phyloP scores from a whole-genome alignment of 129 eudicot genomes.

The Tagetes erecta region DNA sequence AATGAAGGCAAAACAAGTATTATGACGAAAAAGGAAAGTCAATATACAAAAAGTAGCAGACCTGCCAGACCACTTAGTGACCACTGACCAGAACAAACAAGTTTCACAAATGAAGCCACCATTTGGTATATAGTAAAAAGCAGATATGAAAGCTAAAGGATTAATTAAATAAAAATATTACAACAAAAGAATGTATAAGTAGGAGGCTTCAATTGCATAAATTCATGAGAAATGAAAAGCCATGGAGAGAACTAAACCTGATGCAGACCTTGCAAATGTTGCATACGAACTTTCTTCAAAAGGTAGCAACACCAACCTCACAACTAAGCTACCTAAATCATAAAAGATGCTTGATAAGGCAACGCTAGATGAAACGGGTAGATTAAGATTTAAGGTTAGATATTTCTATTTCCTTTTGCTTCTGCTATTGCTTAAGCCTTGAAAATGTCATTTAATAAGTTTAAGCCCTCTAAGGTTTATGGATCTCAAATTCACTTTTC shows the following conservation, averaged over 20 bases:
- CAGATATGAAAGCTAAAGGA: neutral
- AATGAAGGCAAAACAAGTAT: neutral
- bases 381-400: slow-evolving; percentile 2
- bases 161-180: neutral
- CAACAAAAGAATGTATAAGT: neutral
- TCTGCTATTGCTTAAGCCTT: neutral
- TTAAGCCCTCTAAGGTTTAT: slow-evolving; percentile 4
- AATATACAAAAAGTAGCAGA: slow-evolving; percentile 1
- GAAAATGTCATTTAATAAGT: neutral
- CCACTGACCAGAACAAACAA: neutral
- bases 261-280: slow-evolving; percentile 96
- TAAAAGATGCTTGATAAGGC: slow-evolving; percentile 26
- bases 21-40: neutral
- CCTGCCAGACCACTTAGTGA: neutral
- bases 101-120: neutral
- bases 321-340: slow-evolving; percentile 93
- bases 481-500: slow-evolving; percentile 8
- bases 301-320: slow-evolving; percentile 92
- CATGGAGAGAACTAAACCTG: slow-evolving; percentile 70
- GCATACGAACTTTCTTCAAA: slow-evolving; percentile 99
- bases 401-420: neutral
- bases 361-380: neutral
- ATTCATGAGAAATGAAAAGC: slow-evolving; percentile 13
- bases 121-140: slow-evolving; percentile 9
- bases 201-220: slow-evolving; percentile 13